These are phyloP conservation scores for Strobilomyces confusus DNA, from an alignment of 768 basidiomycete genomes.

Conservation along the genomic window DNA sequence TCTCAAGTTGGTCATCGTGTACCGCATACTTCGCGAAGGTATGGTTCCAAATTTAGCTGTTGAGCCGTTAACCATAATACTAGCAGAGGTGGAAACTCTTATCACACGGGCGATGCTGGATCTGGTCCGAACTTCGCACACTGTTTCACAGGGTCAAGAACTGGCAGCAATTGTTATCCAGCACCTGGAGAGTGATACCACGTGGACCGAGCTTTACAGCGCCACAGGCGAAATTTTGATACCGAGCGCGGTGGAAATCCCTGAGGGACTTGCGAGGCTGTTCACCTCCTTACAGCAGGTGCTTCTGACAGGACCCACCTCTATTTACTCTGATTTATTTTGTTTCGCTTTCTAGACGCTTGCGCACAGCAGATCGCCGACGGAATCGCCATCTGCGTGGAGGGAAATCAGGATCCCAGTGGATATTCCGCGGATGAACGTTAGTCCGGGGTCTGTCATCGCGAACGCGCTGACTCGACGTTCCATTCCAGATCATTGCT, in stretches of 20 bases:
- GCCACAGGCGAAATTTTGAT: constrained; percentile 67
- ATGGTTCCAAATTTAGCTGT: constrained; percentile 1
- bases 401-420: constrained; percentile 78
- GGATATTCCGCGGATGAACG: constrained; percentile 80
- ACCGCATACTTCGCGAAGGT: constrained; percentile 85
- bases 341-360: constrained; percentile 30
- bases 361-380: constrained; percentile 38
- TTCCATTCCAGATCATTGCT: constrained; percentile 55
- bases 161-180: constrained; percentile 50
- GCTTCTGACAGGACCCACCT: constrained; percentile 22
- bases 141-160: constrained; percentile 36
- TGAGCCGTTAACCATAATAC: constrained; percentile 5
- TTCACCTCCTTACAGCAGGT: constrained; percentile 34
- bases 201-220: constrained; percentile 68
- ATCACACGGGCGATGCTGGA: constrained; percentile 47
- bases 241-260: constrained; percentile 36
- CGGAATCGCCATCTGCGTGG: constrained; percentile 47
- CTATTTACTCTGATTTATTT: constrained; percentile 21
- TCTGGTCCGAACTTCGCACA: constrained; percentile 34
- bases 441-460: constrained; percentile 34
- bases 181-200: constrained; percentile 56
- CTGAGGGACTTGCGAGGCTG: constrained; percentile 25
- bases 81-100: constrained; percentile 62
- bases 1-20: constrained; percentile 61
- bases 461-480: constrained; percentile 2